phyloP scores from a whole-genome alignment of 495 filamentous ascomycete species.

The Antarctomyces pellizariae region DNA sequence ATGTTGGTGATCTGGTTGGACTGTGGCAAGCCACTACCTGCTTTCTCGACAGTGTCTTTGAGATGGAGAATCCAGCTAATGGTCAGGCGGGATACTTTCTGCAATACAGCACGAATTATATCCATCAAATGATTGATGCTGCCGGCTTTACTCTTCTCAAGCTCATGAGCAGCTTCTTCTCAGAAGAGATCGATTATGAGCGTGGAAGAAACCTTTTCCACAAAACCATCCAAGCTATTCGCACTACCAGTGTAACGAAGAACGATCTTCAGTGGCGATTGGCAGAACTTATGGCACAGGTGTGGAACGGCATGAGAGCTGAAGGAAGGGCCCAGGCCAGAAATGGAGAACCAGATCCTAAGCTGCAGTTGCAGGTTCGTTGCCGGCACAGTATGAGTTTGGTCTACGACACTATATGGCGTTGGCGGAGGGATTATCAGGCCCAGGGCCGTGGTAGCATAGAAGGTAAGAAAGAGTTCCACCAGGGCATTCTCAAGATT shows the following conservation, averaged over 20 bases:
- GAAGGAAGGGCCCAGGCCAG: conserved; percentile 18
- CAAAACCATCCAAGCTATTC: conserved; percentile 49
- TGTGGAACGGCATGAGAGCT: conserved; percentile 59
- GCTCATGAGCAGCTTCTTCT: conserved; percentile 65
- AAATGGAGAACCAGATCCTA: conserved; percentile 32
- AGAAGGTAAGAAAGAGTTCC: conserved; percentile 32
- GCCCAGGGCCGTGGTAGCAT: conserved; percentile 53
- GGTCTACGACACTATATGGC: conserved; percentile 81
- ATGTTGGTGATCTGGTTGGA: conserved; percentile 52
- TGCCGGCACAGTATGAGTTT: conserved; percentile 86
- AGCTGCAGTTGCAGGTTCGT: conserved; percentile 60
- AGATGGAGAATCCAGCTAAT: conserved; percentile 24
- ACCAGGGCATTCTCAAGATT: not conserved
- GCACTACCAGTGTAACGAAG: conserved; percentile 49
- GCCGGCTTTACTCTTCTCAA: conserved; percentile 70
- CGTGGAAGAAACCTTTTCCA: conserved; percentile 56
- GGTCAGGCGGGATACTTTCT: conserved; percentile 21
- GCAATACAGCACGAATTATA: conserved; percentile 57
- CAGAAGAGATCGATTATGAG: conserved; percentile 44
- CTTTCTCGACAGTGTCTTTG: conserved; percentile 53
- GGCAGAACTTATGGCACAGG: conserved; percentile 74
- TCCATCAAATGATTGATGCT: conserved; percentile 82
- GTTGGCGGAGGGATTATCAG: conserved; percentile 75
- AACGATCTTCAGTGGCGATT: conserved; percentile 75
- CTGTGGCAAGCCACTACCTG: conserved; percentile 52